phyloP scores from a whole-genome alignment of 352 stramenopile species.

The Hyaloperonospora brassicae region DNA sequence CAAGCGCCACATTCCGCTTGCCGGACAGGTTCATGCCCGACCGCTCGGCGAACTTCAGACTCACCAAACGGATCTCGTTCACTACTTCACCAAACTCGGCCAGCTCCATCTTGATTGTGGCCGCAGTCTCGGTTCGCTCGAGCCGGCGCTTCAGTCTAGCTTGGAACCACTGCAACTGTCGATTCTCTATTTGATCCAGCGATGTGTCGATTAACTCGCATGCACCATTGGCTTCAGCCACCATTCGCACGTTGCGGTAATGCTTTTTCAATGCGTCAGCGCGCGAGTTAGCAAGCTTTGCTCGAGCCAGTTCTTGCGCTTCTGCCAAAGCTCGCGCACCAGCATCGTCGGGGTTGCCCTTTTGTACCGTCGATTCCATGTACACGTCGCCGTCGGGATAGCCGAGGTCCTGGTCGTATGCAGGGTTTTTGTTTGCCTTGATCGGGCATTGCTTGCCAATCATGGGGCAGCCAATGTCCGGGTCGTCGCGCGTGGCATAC shows the following conservation, averaged over 20 bases:
- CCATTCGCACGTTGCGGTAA: conserved; percentile 78
- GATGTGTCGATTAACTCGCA: conserved; percentile 71
- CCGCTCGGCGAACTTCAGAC: conserved; percentile 73
- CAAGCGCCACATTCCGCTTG: conserved; percentile 60
- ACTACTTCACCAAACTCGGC: conserved; percentile 73
- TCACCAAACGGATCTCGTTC: conserved; percentile 72
- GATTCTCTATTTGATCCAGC: conserved; percentile 61
- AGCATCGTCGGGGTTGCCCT: conserved; percentile 62
- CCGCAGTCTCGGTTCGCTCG: conserved; percentile 62
- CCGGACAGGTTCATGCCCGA: conserved; percentile 83
- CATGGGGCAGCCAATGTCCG: conserved; percentile 77
- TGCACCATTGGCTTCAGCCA: conserved; percentile 73
- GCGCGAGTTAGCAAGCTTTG: conserved; percentile 70
- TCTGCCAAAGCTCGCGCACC: conserved; percentile 57
- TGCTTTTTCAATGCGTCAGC: conserved; percentile 78
- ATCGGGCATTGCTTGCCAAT: conserved; percentile 88
- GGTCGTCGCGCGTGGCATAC: conserved; percentile 78
- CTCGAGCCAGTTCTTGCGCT: conserved; percentile 45
- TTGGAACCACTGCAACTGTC: conserved; percentile 74
- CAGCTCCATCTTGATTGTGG: conserved; percentile 83
- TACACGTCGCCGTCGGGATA: conserved; percentile 77
- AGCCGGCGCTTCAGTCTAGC: conserved; percentile 61
- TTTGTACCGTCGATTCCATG: conserved; percentile 60
- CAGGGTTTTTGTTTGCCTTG: conserved; percentile 67
- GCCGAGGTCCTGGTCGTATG: conserved; percentile 76